Evolutionary conservation across 73 alveolate species (phyloP), one percentile per base, ranked within the genome.

Genomic region (Blepharisma japonicum): DNA sequence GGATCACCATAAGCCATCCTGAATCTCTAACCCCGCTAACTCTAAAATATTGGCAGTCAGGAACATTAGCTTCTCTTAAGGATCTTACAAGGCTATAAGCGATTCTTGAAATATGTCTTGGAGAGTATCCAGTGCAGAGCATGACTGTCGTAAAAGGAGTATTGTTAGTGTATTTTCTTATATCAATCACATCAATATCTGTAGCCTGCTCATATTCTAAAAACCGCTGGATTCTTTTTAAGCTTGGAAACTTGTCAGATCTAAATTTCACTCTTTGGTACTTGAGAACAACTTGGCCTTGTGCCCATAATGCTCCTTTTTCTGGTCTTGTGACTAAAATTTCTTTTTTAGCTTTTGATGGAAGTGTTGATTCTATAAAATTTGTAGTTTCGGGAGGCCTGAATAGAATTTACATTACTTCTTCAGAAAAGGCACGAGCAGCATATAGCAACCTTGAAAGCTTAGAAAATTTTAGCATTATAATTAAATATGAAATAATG

Each of bases 51-150:
- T 61, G 18, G 23, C 18, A 25, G 11, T 61, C 74, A 61, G 74
- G 74, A 61, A 61, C 46, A 8, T 61, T 39, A 14, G 74, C 74
- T 18, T 61, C 46, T 61, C 23, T 0, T 9, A 61, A 39, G 0
- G 74, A 0, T 61, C 23, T 61, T 0, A 61, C 11, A 18, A 61
- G 46, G 18, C 74, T 25, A 61, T 61, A 61, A 61, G 74, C 74
- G 4, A 61, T 61, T 61, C 74, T n/a, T 20, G 74, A 61, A 20
- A 61, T 61, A 61, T 61, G 74, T 61, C 74, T 61, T 61, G 74
- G 74, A 61, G 74, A 18, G 4, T 14, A 8, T 5, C 74, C 74
- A 20, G 74, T 14, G 5, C 74, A 61, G 2, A 61, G 0, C 74
- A 61, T 61, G 18, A 61, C 47, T 11, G 74, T 61, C 5, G 38